Base-by-base conservation (phyloP, 2,329 filamentous ascomycete species). In the Grosmannia serpens region DNA sequence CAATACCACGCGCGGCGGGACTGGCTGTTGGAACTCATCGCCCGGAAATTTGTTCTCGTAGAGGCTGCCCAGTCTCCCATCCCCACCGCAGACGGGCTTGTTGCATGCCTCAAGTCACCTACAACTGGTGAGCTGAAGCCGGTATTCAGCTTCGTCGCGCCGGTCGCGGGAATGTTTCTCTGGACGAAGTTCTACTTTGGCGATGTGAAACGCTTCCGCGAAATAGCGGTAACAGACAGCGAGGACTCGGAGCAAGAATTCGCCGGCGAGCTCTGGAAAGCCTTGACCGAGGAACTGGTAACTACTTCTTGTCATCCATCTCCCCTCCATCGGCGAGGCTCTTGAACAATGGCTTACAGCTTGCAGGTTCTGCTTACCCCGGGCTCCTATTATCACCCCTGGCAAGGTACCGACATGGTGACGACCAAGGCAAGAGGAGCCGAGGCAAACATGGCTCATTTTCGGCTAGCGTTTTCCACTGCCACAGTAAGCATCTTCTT, bases 1-100 rank as follows among this genome's bases (percentile, higher is more conserved):
- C 77, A 86, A 67, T 91, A 90, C 69, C 87, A 86, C 1, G 72
- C 73, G 53, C 78, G 87, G 44, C 74, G 87, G 54, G 78, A 89
- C 67, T 78, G 78, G 56, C 80, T 90, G 57, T 73, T 88, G 15
- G 72, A 75, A 22, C 84, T 85, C 0, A 87, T 69, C 38, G 46
- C 59, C 17, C 20, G 56, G 1, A 29, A 62, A 10, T 68, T 68
- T 26, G 56, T 54, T 3, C 56, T 68, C 9, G 13, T 63, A 0
- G 58, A 63, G 3, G 64, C 66, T 6, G 59, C 52, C 3, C 35
- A 65, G 29, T 64, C 63, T 3, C 60, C 64, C 0, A 31, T 63
- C 3, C 59, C 60, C 1, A 49, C 44, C 1, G 62, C 58, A 0
- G 59, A 65, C 20, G 65, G 67, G 2, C 33, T 63, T 4, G 65